These are phyloP conservation scores for Aspergillus fumigatus DNA, from an alignment of 2,329 filamentous ascomycete genomes.

Conservation along the genomic window DNA sequence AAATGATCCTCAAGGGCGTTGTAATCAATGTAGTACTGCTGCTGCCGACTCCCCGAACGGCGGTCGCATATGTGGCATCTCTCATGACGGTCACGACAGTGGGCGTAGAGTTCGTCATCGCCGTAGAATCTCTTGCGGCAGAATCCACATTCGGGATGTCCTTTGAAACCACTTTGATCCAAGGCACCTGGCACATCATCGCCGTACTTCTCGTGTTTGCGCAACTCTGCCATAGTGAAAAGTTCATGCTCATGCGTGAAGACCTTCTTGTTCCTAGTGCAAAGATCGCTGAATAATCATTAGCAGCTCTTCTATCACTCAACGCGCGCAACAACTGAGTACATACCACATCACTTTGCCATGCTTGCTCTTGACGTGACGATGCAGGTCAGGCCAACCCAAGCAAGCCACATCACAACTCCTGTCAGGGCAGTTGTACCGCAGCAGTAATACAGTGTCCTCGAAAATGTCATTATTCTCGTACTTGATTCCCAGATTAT, in stretches of 20 bases:
- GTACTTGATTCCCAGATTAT: constrained; percentile 87
- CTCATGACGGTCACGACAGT: constrained; percentile 92
- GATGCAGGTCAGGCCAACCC: constrained; percentile 72
- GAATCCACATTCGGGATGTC: constrained; percentile 91
- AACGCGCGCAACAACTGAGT: neutral
- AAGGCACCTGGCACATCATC: constrained; percentile 85
- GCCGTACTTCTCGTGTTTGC: constrained; percentile 82
- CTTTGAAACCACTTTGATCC: constrained; percentile 93
- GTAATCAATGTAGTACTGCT: constrained; percentile 90
- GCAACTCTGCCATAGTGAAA: constrained; percentile 74
- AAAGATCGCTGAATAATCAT: constrained; percentile 60
- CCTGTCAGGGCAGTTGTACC: constrained; percentile 89
- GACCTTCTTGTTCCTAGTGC: constrained; percentile 91
- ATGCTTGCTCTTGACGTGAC: constrained; percentile 77
- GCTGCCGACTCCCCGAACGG: constrained; percentile 56
- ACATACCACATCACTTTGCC: constrained; percentile 76
- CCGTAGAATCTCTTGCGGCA: constrained; percentile 91
- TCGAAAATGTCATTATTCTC: constrained; percentile 84
- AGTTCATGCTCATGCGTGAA: constrained; percentile 97
- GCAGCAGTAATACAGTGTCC: constrained; percentile 79
- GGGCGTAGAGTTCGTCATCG: constrained; percentile 87
- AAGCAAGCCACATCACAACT: constrained; percentile 82
- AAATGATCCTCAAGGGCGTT: constrained; percentile 83
- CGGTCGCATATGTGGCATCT: constrained; percentile 92
- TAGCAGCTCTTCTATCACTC: constrained; percentile 3